Percentiles rank a stretch among this genome's conserved stretches.
phyloP scores from a whole-genome alignment of 2,329 filamentous ascomycete genomes.

The Amylocarpus encephaloides region DNA sequence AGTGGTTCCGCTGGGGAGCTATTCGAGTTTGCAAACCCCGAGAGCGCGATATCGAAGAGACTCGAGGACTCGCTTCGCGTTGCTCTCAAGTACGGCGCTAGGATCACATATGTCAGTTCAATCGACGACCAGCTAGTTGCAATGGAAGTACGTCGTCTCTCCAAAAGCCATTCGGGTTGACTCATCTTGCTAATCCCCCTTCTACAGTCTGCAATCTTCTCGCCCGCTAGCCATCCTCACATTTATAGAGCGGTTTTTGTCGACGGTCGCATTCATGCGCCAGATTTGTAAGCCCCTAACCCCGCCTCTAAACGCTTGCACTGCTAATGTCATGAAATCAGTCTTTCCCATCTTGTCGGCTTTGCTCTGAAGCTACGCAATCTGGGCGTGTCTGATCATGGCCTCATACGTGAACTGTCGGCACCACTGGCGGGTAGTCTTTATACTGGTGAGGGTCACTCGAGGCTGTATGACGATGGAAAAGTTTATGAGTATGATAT shows the following conservation, averaged over 20 bases:
- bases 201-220: slow-evolving; percentile 70
- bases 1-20: slow-evolving; percentile 89
- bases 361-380: slow-evolving; percentile 93
- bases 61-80: slow-evolving; percentile 71
- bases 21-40: slow-evolving; percentile 83
- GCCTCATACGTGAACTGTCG: slow-evolving; percentile 84
- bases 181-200: slow-evolving; percentile 13
- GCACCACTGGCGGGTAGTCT: slow-evolving; percentile 83
- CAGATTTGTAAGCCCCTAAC: slow-evolving; percentile 63
- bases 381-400: slow-evolving; percentile 86
- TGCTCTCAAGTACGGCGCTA: slow-evolving; percentile 70
- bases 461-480: slow-evolving; percentile 83
- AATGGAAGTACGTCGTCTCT: slow-evolving; percentile 57
- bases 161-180: not conserved
- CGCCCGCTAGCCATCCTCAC: slow-evolving; percentile 80
- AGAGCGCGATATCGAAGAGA: slow-evolving; percentile 74
- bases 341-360: slow-evolving; percentile 81
- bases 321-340: slow-evolving; percentile 22
- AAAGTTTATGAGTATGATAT: slow-evolving; percentile 67
- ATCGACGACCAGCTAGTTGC: slow-evolving; percentile 97
- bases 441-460: slow-evolving; percentile 89
- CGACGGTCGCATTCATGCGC: slow-evolving; percentile 83
- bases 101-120: slow-evolving; percentile 83
- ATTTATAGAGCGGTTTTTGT: slow-evolving; percentile 96
- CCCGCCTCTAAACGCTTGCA: not conserved